Conservation (phyloP, 2,329 filamentous ascomycete species). For the Hymenoscyphus albidus region DNA sequence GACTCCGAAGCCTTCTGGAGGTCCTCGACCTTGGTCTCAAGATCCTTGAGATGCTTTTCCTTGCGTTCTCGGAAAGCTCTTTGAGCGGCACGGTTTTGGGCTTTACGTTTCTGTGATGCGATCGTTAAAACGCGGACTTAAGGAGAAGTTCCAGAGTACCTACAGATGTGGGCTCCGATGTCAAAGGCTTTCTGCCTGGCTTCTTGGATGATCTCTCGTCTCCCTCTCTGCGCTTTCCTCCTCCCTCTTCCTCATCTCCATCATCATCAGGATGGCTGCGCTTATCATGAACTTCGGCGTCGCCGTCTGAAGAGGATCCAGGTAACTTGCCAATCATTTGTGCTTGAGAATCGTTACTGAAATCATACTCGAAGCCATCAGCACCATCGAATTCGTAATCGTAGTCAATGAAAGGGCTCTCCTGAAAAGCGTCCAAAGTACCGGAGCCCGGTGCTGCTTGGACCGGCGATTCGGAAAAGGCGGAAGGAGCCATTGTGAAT, state of each 20-base stretch:
- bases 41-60: conserved; percentile 82
- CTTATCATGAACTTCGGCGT: conserved; percentile 60
- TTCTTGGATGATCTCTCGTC: conserved; percentile 88
- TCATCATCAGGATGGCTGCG: conserved; percentile 68
- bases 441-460: conserved; percentile 42
- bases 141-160: conserved; percentile 40
- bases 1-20: conserved; percentile 79
- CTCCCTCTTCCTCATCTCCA: conserved; percentile 58
- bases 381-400: conserved; percentile 70
- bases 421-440: conserved; percentile 53
- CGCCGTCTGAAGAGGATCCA: conserved; percentile 41
- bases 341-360: conserved; percentile 50
- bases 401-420: conserved; percentile 82
- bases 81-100: conserved; percentile 89
- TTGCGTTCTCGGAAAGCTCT: conserved; percentile 92
- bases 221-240: conserved; percentile 73
- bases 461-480: conserved; percentile 48
- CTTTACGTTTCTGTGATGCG: conserved; percentile 75
- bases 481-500: conserved; percentile 45
- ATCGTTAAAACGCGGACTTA: neutral
- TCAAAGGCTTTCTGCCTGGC: conserved; percentile 91
- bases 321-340: conserved; percentile 76
- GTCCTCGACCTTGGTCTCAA: conserved; percentile 74
- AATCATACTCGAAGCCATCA: conserved; percentile 62
- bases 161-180: conserved; percentile 93